Evolutionary conservation across 1,139 yeast genomes (phyloP).

Genomic region (Trichomonascaceae sp.): DNA sequence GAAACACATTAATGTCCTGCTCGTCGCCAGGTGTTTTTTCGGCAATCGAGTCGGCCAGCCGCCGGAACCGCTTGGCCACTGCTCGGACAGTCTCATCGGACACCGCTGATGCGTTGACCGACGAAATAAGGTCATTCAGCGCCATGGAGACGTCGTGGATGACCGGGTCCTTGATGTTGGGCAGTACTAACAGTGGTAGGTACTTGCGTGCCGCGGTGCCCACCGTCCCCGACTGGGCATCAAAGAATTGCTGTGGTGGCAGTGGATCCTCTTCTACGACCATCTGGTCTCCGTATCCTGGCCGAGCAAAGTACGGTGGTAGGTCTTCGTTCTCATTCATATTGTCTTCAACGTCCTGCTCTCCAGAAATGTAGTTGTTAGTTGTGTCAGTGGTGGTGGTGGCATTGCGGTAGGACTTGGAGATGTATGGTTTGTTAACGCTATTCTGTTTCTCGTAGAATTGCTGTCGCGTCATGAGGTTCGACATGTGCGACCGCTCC

Average conservation of each 20-base stretch:
- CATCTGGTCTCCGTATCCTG: constrained; percentile 2
- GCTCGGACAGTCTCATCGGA: constrained; percentile 13
- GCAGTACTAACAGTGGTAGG: constrained; percentile 18
- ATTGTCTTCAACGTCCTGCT: constrained; percentile 6
- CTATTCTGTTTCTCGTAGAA: constrained; percentile 9
- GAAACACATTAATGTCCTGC: constrained; percentile 11
- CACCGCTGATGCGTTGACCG: constrained; percentile 18
- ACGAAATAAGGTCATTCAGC: constrained; percentile 18
- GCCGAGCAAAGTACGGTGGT: not conserved
- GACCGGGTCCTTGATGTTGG: constrained; percentile 16
- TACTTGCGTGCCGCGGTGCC: constrained; percentile 15
- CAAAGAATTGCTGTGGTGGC: constrained; percentile 17
- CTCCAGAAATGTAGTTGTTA: too few species aligned
- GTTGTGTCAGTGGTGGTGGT: too few species aligned
- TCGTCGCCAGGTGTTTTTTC: constrained; percentile 7
- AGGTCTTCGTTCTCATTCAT: constrained; percentile 1
- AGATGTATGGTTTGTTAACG: constrained; percentile 13
- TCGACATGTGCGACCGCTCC: constrained; percentile 14
- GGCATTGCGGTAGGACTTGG: constrained; percentile 4
- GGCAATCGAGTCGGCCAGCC: constrained; percentile 11
- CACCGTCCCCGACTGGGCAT: constrained; percentile 18
- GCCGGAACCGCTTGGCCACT: constrained; percentile 11
- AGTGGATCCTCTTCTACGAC: constrained; percentile 15
- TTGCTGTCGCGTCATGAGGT: constrained; percentile 9
- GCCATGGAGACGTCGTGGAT: constrained; percentile 17